phyloP scores from a whole-genome alignment of 192 early-diverging fungal genomes.

The Coemansia sp. region DNA sequence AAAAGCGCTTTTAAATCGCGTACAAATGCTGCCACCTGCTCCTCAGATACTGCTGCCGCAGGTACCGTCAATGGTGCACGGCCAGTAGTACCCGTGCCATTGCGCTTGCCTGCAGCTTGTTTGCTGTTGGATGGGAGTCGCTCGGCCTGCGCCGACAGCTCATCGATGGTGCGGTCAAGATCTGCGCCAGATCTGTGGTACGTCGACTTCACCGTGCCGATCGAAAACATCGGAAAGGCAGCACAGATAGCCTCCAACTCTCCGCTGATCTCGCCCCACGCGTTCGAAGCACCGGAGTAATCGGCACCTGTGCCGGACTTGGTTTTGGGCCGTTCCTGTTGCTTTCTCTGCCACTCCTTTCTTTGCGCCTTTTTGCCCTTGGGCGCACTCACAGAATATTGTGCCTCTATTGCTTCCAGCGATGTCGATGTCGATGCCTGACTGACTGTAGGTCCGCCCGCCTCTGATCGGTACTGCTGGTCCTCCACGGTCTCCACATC shows the following conservation, averaged over 20 bases:
- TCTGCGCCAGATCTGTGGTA: conserved; percentile 38
- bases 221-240: conserved; percentile 30
- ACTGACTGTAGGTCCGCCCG: neutral
- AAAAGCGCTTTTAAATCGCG: conserved; percentile 17
- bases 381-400: conserved; percentile 17
- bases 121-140: neutral
- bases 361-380: neutral
- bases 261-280: conserved; percentile 28
- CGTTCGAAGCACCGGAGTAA: conserved; percentile 16
- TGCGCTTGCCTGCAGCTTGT: no score
- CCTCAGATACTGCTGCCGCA: neutral
- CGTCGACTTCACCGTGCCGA: conserved; percentile 19
- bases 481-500: conserved; percentile 32
- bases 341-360: conserved; percentile 2
- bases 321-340: conserved; percentile 2
- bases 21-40: neutral
- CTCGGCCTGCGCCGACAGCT: conserved; percentile 1
- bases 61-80: neutral
- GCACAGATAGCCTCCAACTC: conserved; percentile 30
- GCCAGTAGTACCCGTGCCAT: no score
- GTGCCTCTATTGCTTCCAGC: conserved; percentile 23
- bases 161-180: conserved; percentile 5
- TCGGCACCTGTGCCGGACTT: neutral
- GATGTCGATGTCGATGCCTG: no score
- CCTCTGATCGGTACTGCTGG: conserved; percentile 15